Evolutionary conservation across 768 basidiomycete species (phyloP), one percentile per base, ranked within the genome.

Genomic region (Lentinula guzmanii): DNA sequence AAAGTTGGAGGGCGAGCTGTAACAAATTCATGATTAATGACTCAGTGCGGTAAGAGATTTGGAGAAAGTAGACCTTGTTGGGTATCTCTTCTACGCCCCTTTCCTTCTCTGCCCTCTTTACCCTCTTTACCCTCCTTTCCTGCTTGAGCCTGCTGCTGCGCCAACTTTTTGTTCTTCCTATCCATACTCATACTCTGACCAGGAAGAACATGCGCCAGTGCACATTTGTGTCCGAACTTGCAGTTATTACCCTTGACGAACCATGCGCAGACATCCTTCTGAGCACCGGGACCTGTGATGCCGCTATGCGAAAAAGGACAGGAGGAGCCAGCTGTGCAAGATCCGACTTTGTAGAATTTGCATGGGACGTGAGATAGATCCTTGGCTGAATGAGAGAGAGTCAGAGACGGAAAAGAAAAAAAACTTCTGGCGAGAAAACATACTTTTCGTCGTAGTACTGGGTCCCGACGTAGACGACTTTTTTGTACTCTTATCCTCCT

Each of bases 101-200:
- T 77, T 2, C 70, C 68, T 55, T 54, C 53, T 54, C 37, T 54
- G 34, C 53, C 35, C 21, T 54, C 53, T 39, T 71, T 72, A 24
- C 71, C 71, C 9, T 71, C 74, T 9, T 68, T 55, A 5, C 72
- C 68, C 11, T 77, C 71, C 13, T 70, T 76, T 5, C 78, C 76
- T 3, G 75, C 74, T 43, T 78, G 80, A 0, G 83, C 82, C 3
- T 87, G 85, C 34, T 82, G 71, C 68, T 93, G 91, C 0, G 92
- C 92, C 13, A 90, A 87, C 71, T 93, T 93, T 79, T 98, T 98
- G 78, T 98, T 98, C 82, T 97, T 96, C 67, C 95, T 79, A 70
- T 98, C 96, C 92, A 96, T 95, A 6, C 89, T 83, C 86, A 95
- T 90, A 69, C 82, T 88, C 76, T 98, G 94, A 8, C 95, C 96